Conservation (phyloP, 257 asterid genomes). For the Cordia subcordata region DNA sequence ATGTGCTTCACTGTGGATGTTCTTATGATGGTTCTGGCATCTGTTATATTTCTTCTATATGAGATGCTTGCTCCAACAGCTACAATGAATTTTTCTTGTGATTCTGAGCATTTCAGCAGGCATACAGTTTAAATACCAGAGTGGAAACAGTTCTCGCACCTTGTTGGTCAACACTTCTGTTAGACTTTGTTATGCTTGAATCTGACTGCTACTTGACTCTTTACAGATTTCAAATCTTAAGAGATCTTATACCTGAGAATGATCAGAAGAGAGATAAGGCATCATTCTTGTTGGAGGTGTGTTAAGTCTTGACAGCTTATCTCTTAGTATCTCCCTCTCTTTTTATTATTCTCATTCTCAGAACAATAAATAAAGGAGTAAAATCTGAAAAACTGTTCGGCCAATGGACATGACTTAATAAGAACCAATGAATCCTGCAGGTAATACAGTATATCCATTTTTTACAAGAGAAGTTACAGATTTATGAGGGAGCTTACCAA, state of each 20-base stretch:
- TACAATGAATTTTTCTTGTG: too few species aligned
- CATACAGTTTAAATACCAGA: neutral
- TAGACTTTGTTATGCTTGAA: neutral
- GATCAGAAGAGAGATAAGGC: conserved; percentile 84
- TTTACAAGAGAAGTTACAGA: conserved; percentile 61
- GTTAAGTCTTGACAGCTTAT: conserved; percentile 14
- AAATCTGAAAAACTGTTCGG: neutral
- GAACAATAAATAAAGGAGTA: neutral
- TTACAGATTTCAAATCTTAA: conserved; percentile 69
- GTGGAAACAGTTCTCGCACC: neutral
- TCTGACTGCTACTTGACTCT: conserved; percentile 11
- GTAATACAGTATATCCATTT: conserved; percentile 84
- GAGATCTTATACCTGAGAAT: conserved; percentile 70
- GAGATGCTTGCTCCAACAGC: too few species aligned
- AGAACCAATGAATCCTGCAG: conserved; percentile 37
- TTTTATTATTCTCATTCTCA: neutral
- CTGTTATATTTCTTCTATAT: too few species aligned
- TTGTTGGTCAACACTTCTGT: neutral
- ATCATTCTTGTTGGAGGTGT: conserved; percentile 80
- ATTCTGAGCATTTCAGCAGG: too few species aligned
- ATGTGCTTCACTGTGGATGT: too few species aligned
- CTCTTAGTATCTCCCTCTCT: neutral
- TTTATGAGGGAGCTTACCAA: conserved; percentile 57
- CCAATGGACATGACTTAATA: neutral
- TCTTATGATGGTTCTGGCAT: too few species aligned